Base-by-base conservation (phyloP, 352 stramenopile species). In the Phytopythium cucurbitacearum region DNA sequence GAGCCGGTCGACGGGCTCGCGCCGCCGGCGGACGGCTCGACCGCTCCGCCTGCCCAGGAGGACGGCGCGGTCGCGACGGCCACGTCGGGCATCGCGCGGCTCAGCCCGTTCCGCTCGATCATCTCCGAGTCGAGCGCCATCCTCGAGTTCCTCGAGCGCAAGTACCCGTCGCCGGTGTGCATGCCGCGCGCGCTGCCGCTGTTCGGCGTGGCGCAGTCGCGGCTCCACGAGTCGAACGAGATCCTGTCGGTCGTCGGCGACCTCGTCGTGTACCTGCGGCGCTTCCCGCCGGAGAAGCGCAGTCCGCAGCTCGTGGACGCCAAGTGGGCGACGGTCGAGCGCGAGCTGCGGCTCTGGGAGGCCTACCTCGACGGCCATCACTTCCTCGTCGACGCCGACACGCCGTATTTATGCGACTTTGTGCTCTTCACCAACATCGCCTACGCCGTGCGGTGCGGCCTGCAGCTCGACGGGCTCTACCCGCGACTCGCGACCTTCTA, bases 351-450 rank as follows among this genome's bases (percentile, higher is more conserved):
- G n/a, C 65, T 93, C 5, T 93, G 83, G 83, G 83, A 93, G 55
- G 42, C 68, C 5, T 93, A 93, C 53, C 59, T 93, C 9, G 69
- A 78, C 50, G 70, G 76, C 38, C 74, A 70, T 13, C 59, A 80
- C 36, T 90, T 78, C 52, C 69, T 93, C 36, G 78, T 87, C 47
- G 81, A 81, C 50, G 52, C 59, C 12, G 69, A 90, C 21, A 63
- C 59, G 48, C 76, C 79, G 44, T 90, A 76, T 71, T 58, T 91
- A 50, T 91, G 80, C 57, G 83, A 93, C 59, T 89, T 85, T 47
- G 86, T 80, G 57, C 79, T 91, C 41, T 93, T 93, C 57, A 90
- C 78, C 40, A 93, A 93, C 65, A 58, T 93, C n/a, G 83, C 83
- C 6, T 93, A 93, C 60, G 83, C 83, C 16, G 83, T 93, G 44